Base-by-base conservation (phyloP, 2,329 filamentous ascomycete genomes). In the Apiospora saccharicola region DNA sequence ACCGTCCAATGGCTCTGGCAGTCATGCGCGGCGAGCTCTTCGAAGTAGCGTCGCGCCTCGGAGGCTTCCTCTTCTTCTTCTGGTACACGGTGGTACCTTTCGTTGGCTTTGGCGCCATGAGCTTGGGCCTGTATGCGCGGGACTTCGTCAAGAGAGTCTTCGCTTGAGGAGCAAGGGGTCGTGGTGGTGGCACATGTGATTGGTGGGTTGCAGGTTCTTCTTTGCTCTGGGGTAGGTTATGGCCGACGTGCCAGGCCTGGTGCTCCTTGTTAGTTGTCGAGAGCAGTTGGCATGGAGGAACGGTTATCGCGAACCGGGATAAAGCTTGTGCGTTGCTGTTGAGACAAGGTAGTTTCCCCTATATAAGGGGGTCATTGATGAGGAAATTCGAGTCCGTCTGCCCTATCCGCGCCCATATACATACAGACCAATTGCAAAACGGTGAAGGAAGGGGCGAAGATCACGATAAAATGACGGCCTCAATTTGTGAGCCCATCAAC, bases 11-110 rank as follows among this genome's bases (percentile, higher is more conserved):
- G 4, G 84, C 83, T 0, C 76, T 78, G 12, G 71, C 74, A 1
- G 80, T 86, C 37, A 85, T 86, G 83, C 75, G 77, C 14, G 79
- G 78, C 0, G 85, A 86, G 75, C 75, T 86, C n/a, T 86, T 47
- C 51, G 1, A 24, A 3, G 37, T 70, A 6, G 47, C 51, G 13
- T 61, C 41, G 37, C 69, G 69, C 69, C 26, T 70, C 24, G 69
- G 51, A 19, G 69, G 69, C 7, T 19, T 44, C 14, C 14, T 47
- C 24, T 70, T 70, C 69, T 70, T 70, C 51, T 22, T 70, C 37
- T 37, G 41, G 37, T 70, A 70, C 69, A 43, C 51, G 8, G 4
- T 70, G 22, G 53, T 70, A n/a, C 69, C 69, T 1, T 41, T 70
- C 6, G 16, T 70, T 5, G 30, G 37, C 37, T 70, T 70, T 24